Evolutionary conservation across 345 rosid species (phyloP).

Genomic region (Adansonia digitata): DNA sequence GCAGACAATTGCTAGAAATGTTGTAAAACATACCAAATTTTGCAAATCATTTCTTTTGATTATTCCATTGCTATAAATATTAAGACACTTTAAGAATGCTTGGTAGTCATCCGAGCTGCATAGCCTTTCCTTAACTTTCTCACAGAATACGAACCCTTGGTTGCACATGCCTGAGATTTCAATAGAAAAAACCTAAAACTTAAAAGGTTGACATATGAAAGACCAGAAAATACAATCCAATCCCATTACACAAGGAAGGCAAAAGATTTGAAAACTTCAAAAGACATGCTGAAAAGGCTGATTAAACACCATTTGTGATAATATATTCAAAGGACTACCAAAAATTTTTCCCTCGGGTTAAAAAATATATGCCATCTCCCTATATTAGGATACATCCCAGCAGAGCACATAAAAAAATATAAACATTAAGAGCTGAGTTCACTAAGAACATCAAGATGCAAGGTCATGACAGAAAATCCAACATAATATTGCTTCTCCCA

Average conservation of each 20-base stretch:
- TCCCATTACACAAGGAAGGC: neutral
- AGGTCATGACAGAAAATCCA: neutral
- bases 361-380: neutral
- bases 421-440: neutral
- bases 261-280: neutral
- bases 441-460: neutral
- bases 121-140: slow-evolving; percentile 89
- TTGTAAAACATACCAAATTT: slow-evolving; percentile 54
- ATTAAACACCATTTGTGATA: neutral
- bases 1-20: slow-evolving; percentile 10
- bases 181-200: slow-evolving; percentile 12
- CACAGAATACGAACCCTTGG: slow-evolving; percentile 82
- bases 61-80: slow-evolving; percentile 81
- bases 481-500: neutral
- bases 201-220: neutral
- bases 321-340: neutral
- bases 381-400: neutral
- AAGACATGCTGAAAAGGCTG: neutral
- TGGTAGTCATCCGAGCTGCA: slow-evolving; percentile 90
- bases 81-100: slow-evolving; percentile 85
- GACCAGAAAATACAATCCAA: neutral
- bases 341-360: neutral
- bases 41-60: slow-evolving; percentile 72
- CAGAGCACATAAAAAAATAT: neutral
- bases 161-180: slow-evolving; percentile 64